Base-by-base conservation (phyloP, 768 basidiomycete genomes). In the Rubroboletus satanas region DNA sequence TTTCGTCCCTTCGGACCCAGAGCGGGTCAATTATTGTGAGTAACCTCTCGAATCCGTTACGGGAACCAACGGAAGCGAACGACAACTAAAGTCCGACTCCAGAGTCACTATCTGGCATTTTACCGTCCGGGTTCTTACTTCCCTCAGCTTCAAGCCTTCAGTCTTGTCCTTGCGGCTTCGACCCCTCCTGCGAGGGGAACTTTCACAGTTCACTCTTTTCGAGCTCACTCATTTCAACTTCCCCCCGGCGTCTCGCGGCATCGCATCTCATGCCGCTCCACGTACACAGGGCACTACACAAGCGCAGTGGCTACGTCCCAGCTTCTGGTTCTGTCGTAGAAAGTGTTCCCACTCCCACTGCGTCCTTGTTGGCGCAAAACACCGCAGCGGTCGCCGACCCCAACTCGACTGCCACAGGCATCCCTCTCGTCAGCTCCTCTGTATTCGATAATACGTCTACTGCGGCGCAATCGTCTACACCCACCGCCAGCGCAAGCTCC, bases 161-260 rank as follows among this genome's bases (percentile, higher is more conserved):
- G 23, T 32, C 35, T 55, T n/a, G 29, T 35, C 29, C 32, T 49
- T 44, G 46, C 42, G 26, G 36, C 32, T 46, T 45, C 41, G 45
- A 48, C 66, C 59, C 64, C 63, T 60, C 66, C 64, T 57, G 63
- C 45, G 61, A 64, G 56, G 63, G 62, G 61, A 56, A 23, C n/a
- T 36, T 32, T 43, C 21, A 37, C 45, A 38, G 14, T 51, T 8
- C 58, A 35, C 44, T 70, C 66, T 36, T 66, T 68, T 65, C 41
- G n/a, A 38, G 7, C 15, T 41, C 56, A 31, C 2, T 60, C 58
- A 3, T 52, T 62, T 45, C 49, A 42, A 28, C 12, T 5, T 32
- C 2, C 26, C 14, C 21, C 52, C 21, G 45, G 12, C 46, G 28
- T 21, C 41, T n/a, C 35, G 2, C 29, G 18, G 10, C 41, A 47